Conservation (phyloP, 2,329 filamentous ascomycete genomes). For the Neofusicoccum umdonicola region DNA sequence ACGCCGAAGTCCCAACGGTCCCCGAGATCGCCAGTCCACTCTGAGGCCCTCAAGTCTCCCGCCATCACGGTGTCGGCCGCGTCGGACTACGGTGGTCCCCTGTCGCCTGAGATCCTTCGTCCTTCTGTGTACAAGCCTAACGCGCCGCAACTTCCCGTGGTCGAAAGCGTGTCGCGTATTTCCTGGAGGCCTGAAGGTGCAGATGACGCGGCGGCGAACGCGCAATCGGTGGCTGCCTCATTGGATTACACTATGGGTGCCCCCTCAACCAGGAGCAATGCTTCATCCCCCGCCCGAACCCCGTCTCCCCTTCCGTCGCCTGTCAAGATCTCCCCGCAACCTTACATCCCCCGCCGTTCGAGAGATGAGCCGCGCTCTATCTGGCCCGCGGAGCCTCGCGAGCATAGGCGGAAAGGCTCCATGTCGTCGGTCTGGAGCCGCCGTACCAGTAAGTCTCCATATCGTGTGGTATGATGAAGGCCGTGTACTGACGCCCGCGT, state of each 20-base stretch:
- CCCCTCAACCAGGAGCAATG: not conserved
- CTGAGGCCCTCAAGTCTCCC: not conserved
- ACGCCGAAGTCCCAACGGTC: not conserved
- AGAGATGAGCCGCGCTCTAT: not conserved
- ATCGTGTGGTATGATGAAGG: no score
- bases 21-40: not conserved
- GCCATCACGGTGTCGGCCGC: not conserved
- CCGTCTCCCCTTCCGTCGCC: not conserved
- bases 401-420: not conserved
- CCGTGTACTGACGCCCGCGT: not conserved
- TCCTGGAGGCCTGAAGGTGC: not conserved
- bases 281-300: not conserved
- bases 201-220: not conserved
- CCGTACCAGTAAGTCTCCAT: not conserved
- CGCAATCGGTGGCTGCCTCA: constrained; percentile 2
- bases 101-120: constrained; percentile 7
- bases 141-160: constrained; percentile 3
- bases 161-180: constrained; percentile 8
- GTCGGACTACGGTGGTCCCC: not conserved
- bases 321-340: not conserved
- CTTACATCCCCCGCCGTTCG: constrained; percentile 6
- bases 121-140: constrained; percentile 1
- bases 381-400: not conserved
- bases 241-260: constrained; percentile 11
- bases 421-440: not conserved